Percentiles rank a stretch among this genome's conserved stretches.
These are phyloP conservation scores for Naganishia vaughanmartiniae DNA, from an alignment of 768 basidiomycete species.

Conservation along the genomic window DNA sequence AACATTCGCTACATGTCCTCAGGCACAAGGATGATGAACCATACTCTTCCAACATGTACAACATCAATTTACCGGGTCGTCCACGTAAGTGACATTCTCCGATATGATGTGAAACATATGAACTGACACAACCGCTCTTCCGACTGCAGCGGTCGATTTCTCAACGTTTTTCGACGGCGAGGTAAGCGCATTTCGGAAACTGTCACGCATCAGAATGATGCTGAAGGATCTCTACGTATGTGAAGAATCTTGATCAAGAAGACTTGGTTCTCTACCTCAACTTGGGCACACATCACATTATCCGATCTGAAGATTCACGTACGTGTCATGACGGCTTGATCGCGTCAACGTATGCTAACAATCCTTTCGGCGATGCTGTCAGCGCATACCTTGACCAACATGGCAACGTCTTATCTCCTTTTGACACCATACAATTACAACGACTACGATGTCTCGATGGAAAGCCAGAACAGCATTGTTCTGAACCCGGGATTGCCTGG, in stretches of 20 bases:
- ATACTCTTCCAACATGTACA: slow-evolving; percentile 62
- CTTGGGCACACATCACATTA: slow-evolving; percentile 66
- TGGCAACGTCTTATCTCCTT: slow-evolving; percentile 54
- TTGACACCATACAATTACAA: slow-evolving; percentile 66
- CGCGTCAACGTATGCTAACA: slow-evolving; percentile 41
- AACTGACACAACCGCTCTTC: slow-evolving; percentile 56
- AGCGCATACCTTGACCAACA: slow-evolving; percentile 37
- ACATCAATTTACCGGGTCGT: slow-evolving; percentile 61
- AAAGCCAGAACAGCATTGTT: slow-evolving; percentile 41
- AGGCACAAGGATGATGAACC: slow-evolving; percentile 65
- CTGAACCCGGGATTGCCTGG: slow-evolving; percentile 19
- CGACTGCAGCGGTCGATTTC: slow-evolving; percentile 25
- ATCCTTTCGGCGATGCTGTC: background rate
- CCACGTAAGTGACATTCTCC: slow-evolving; percentile 34
- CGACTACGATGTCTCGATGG: slow-evolving; percentile 64
- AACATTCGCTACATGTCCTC: slow-evolving; percentile 63
- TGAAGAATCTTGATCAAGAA: slow-evolving; percentile 55
- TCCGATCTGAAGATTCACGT: slow-evolving; percentile 65
- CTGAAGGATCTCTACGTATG: no score
- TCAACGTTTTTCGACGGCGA: slow-evolving; percentile 8
- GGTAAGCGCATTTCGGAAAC: background rate
- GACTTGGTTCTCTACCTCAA: slow-evolving; percentile 69
- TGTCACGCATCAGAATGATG: no score
- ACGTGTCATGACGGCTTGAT: slow-evolving; percentile 63
- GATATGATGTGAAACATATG: no score